Evolutionary conservation across 2,329 filamentous ascomycete species (phyloP).

Genomic region (Colletotrichum siamense): DNA sequence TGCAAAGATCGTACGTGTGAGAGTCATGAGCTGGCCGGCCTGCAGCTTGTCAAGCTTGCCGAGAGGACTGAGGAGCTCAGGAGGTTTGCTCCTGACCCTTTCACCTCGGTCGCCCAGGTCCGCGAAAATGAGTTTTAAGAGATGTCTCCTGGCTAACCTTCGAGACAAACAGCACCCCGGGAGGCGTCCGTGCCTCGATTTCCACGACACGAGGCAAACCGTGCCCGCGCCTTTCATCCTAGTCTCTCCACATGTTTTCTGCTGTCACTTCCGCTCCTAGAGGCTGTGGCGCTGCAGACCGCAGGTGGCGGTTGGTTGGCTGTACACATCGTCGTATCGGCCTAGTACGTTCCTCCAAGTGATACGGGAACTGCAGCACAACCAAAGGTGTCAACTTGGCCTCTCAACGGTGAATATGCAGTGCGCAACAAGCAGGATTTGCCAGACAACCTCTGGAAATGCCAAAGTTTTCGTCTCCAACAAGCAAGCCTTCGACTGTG

Average conservation of each 20-base stretch:
- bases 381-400: neutral
- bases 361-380: neutral
- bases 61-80: neutral
- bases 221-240: slow-evolving; percentile 6
- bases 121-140: neutral
- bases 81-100: neutral
- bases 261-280: neutral
- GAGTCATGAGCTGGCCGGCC: neutral
- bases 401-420: neutral
- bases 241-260: slow-evolving; percentile 10
- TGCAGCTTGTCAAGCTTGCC: neutral
- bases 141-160: neutral
- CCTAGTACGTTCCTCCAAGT: neutral
- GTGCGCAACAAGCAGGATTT: neutral
- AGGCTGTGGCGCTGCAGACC: neutral
- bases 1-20: neutral
- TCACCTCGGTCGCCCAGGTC: slow-evolving; percentile 1
- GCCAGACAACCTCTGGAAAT: neutral
- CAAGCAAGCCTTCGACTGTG: neutral
- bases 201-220: slow-evolving; percentile 4
- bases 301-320: neutral
- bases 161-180: neutral
- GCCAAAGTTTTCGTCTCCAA: neutral
- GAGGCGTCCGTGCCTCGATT: neutral
- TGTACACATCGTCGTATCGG: neutral